These are phyloP conservation scores for Candida albicans DNA, from an alignment of 1,139 yeast genomes.

Conservation along the genomic window DNA sequence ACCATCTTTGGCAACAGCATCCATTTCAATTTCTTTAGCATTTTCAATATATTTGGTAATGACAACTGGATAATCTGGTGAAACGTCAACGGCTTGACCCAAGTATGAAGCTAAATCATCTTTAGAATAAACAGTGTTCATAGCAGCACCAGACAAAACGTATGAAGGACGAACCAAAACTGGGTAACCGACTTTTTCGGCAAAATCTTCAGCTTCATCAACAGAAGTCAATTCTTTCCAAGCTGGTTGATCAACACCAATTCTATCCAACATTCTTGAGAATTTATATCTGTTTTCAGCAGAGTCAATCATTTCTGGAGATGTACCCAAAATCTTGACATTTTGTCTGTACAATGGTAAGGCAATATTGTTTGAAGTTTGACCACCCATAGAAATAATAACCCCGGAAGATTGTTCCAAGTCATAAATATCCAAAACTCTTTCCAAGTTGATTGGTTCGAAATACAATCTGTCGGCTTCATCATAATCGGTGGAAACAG, in stretches of 20 bases:
- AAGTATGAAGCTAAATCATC: conserved; percentile 79
- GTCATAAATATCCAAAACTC: conserved; percentile 96
- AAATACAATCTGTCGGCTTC: conserved; percentile 97
- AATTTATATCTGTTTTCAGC: conserved; percentile 99
- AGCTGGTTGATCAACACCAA: conserved; percentile 92
- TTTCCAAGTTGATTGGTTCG: conserved; percentile 91
- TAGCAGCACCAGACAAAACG: conserved; percentile 97
- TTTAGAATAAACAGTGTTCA: conserved; percentile 84
- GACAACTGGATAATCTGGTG: conserved; percentile 95
- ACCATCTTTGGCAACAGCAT: conserved; percentile 92
- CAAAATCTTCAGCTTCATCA: conserved; percentile 82
- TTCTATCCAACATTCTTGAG: conserved; percentile 88
- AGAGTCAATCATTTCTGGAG: conserved; percentile 91
- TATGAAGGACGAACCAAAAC: conserved; percentile 97
- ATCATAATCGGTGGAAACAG: conserved; percentile 97
- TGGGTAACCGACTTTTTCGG: conserved; percentile 86
- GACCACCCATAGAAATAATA: conserved; percentile 97
- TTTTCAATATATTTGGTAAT: conserved; percentile 94
- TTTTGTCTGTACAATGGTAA: conserved; percentile 77
- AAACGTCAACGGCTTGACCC: conserved; percentile 85
- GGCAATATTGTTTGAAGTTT: conserved; percentile 96
- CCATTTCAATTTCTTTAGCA: conserved; percentile 96
- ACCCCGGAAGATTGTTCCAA: conserved; percentile 87
- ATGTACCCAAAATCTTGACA: conserved; percentile 88
- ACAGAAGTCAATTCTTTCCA: conserved; percentile 95